phyloP scores from a whole-genome alignment of 148 eudicot genomes.

The Diospyros lotus region DNA sequence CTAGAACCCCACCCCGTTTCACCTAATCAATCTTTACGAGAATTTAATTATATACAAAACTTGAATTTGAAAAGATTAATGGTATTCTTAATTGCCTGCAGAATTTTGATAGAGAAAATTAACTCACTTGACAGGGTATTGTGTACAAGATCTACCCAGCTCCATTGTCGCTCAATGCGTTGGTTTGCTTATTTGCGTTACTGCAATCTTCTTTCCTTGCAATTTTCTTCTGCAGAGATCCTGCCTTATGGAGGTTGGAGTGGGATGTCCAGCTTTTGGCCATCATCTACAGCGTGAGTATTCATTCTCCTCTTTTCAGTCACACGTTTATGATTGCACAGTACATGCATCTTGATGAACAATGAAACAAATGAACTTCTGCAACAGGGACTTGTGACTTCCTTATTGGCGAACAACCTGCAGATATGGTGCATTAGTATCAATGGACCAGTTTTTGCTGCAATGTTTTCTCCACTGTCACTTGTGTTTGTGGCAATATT shows the following conservation, averaged over 20 bases:
- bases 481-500: slow-evolving; percentile 12
- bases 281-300: slow-evolving; percentile 9
- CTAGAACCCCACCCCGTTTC: too few species aligned
- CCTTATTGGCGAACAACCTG: neutral
- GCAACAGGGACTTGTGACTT: slow-evolving; percentile 7
- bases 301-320: neutral
- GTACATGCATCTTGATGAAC: too few species aligned
- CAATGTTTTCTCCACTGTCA: slow-evolving; percentile 11
- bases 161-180: neutral
- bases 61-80: too few species aligned
- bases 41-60: too few species aligned
- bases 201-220: slow-evolving; percentile 15
- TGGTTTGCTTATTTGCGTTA: slow-evolving; percentile 9
- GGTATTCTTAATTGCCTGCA: too few species aligned
- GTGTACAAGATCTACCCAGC: slow-evolving; percentile 12
- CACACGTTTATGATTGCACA: too few species aligned
- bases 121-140: neutral
- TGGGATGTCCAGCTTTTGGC: slow-evolving; percentile 13
- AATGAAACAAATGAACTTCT: too few species aligned
- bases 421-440: slow-evolving; percentile 6
- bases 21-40: too few species aligned
- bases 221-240: slow-evolving; percentile 2
- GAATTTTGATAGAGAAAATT: too few species aligned
- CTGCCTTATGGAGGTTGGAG: slow-evolving; percentile 3
- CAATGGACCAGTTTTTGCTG: slow-evolving; percentile 13